Evolutionary conservation across 2,329 filamentous ascomycete genomes (phyloP), one percentile per base, ranked within the genome.

Genomic region (Arthrobotrys megalospora): DNA sequence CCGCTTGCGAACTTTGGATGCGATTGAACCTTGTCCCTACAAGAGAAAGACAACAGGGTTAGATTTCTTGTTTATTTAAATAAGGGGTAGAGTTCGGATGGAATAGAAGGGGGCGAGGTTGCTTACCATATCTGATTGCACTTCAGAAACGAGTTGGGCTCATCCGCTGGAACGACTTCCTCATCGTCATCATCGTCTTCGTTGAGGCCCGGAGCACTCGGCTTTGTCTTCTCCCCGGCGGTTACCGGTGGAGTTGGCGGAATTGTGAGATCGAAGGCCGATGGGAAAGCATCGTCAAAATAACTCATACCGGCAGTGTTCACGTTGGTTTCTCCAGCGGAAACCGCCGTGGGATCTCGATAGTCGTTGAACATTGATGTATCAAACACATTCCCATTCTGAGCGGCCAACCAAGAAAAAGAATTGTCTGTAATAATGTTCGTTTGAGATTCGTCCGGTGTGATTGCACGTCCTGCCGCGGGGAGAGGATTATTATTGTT

Each of bases 81-180:
- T 24, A 28, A n/a, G 19, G 38, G 66, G 62, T 68, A 48, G n/a
- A 10, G 36, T 43, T 67, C 62, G 19, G 12, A 41, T 6, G 58
- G 41, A 52, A 52, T 38, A 24, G 38, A 64, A n/a, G 2, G 12
- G 32, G 50, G 1, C 6, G 19, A 14, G 28, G 11, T 14, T 55
- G 87, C 92, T 83, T 89, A 97, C 95, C 95, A 98, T 64, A 98
- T 94, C 83, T 96, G 94, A 81, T 92, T 94, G 85, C 94, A 97
- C 76, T 89, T 93, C 82, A 97, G 87, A 82, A 93, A 88, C 81
- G 91, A 87, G 36, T 88, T 87, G 66, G 87, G 86, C 80, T 90
- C 87, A 75, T 89, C 88, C 8, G 86, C 88, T 8, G 89, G 89
- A 14, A 90, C 88, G 79, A 90, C 85, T 47, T 87, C 83, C 41